Conservation (phyloP, 345 rosid species). For the Anastatica hierochuntica region DNA sequence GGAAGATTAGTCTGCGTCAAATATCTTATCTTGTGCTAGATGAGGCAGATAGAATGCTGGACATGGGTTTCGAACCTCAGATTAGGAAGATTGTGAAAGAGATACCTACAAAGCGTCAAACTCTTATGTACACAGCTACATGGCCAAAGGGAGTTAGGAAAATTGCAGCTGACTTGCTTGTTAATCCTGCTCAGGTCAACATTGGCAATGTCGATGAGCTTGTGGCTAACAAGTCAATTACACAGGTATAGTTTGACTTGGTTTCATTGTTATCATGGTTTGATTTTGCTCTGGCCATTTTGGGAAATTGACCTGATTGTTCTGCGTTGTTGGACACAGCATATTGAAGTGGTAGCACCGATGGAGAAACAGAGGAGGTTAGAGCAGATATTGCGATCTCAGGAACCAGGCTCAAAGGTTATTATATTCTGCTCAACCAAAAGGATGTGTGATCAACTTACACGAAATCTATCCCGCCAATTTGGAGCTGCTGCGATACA, state of each 20-base stretch:
- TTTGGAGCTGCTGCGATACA: slow-evolving; percentile 92
- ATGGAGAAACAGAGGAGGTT: slow-evolving; percentile 85
- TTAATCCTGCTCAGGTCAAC: slow-evolving; percentile 92
- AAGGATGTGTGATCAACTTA: slow-evolving; percentile 85
- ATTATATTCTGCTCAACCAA: slow-evolving; percentile 80
- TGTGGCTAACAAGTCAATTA: slow-evolving; percentile 95
- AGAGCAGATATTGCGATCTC: slow-evolving; percentile 86
- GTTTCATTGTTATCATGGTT: background rate
- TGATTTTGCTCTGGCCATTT: background rate
- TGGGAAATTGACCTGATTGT: background rate
- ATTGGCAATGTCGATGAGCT: slow-evolving; percentile 96
- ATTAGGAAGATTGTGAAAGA: slow-evolving; percentile 91
- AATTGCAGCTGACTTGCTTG: slow-evolving; percentile 90
- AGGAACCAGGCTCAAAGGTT: slow-evolving; percentile 77
- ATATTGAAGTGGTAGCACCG: slow-evolving; percentile 63
- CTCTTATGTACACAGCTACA: slow-evolving; percentile 96
- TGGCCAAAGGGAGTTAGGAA: slow-evolving; percentile 98
- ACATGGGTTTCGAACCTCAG: slow-evolving; percentile 99
- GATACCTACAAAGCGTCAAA: slow-evolving; percentile 88
- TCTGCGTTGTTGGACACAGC: slow-evolving; percentile 30
- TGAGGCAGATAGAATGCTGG: slow-evolving; percentile 99
- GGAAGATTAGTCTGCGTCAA: slow-evolving; percentile 75
- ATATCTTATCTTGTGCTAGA: slow-evolving; percentile 91
- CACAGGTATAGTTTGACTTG: slow-evolving; percentile 50
- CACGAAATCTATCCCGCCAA: slow-evolving; percentile 57